phyloP scores from a whole-genome alignment of 1,284 basidiomycete genomes.

The Agroathelia rolfsii region DNA sequence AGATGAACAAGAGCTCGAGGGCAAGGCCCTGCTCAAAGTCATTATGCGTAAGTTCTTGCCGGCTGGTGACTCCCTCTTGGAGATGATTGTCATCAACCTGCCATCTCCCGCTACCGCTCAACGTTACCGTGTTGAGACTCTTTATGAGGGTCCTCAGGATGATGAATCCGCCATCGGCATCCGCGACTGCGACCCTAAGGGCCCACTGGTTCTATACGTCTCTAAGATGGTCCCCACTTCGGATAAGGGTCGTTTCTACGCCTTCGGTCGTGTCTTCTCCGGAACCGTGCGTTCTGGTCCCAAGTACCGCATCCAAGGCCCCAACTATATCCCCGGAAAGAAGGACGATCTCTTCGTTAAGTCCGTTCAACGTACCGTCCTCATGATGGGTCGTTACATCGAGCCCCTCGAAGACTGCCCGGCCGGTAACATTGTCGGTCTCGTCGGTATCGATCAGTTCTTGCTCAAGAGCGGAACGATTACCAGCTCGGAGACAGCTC shows the following conservation, averaged over 20 bases:
- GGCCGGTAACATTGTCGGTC: constrained; percentile 97
- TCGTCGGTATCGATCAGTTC: constrained; percentile 99
- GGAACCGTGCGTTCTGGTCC: constrained; percentile 96
- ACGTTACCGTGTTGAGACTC: constrained; percentile 97
- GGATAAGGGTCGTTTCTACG: constrained; percentile 99
- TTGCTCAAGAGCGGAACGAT: constrained; percentile 98
- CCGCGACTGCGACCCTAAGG: constrained; percentile 96
- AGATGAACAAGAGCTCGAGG: constrained; percentile 93
- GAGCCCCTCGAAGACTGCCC: constrained; percentile 99
- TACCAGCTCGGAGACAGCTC: constrained; percentile 95
- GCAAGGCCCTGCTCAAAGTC: constrained; percentile 94
- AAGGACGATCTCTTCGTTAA: constrained; percentile 99
- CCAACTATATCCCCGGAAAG: constrained; percentile 98
- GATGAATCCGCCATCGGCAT: constrained; percentile 99
- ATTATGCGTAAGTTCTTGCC: constrained; percentile 99
- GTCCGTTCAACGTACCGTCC: constrained; percentile 96
- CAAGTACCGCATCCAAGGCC: constrained; percentile 99
- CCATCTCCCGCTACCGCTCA: constrained; percentile 96
- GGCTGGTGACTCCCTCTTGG: constrained; percentile 95
- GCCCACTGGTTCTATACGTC: constrained; percentile 96
- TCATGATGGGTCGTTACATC: constrained; percentile 99
- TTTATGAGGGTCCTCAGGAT: constrained; percentile 99
- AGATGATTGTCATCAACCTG: constrained; percentile 99
- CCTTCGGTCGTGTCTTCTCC: constrained; percentile 99
- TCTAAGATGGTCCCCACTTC: constrained; percentile 99